These are phyloP conservation scores for Alisma plantagoaquatica DNA, from an alignment of 106 monocot genomes.

Conservation along the genomic window DNA sequence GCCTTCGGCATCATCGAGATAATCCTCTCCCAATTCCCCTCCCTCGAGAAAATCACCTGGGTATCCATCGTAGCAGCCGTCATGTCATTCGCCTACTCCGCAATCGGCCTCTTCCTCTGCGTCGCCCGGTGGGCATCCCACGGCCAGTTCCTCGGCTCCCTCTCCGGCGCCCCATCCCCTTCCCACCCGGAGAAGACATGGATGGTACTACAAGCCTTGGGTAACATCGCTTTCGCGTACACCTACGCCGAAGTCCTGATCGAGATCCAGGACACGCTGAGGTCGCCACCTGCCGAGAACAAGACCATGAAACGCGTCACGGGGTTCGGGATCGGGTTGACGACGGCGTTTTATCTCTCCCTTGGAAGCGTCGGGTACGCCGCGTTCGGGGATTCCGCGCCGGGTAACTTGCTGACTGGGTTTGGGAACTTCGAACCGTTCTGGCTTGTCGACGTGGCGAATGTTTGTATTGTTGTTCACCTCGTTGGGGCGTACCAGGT, in stretches of 20 bases:
- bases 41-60: conserved; percentile 70
- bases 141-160: conserved; percentile 15
- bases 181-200: conserved; percentile 30
- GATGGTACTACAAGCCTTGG: conserved; percentile 43
- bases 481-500: conserved; percentile 77
- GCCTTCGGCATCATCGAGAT: conserved; percentile 42
- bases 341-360: conserved; percentile 56
- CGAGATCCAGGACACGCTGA: conserved; percentile 69
- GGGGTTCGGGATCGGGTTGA: conserved; percentile 43
- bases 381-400: conserved; percentile 48
- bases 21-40: conserved; percentile 57
- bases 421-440: conserved; percentile 56
- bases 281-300: conserved; percentile 58
- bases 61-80: conserved; percentile 50
- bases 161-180: conserved; percentile 10
- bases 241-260: conserved; percentile 58
- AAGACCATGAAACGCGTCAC: conserved; percentile 60
- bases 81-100: conserved; percentile 70
- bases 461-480: conserved; percentile 55
- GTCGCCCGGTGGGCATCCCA: conserved; percentile 30
- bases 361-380: conserved; percentile 57
- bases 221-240: conserved; percentile 72
- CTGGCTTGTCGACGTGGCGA: conserved; percentile 65
- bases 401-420: conserved; percentile 67
- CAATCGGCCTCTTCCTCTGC: conserved; percentile 50